A percentile compares a stretch with the other conserved stretches of the same genome.
phyloP scores from a whole-genome alignment of 1,139 yeast genomes.

The Entelexis sorbosivorans region DNA sequence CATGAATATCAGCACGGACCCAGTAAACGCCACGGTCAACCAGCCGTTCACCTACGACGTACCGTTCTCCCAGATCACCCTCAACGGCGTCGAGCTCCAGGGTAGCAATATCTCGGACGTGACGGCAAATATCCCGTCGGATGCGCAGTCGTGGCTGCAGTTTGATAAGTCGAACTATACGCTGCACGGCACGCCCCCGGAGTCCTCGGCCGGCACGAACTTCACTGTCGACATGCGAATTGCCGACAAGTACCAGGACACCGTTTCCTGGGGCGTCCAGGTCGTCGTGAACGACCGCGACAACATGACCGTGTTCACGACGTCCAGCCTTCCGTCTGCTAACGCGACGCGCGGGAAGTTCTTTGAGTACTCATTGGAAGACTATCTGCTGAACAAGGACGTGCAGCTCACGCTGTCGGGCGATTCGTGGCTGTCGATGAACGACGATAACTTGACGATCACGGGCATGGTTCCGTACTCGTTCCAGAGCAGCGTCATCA shows the following conservation, averaged over 20 bases:
- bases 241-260: conserved; percentile 52
- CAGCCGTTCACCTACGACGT: conserved; percentile 44
- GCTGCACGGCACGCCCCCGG: conserved; percentile 44
- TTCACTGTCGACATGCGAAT: conserved; percentile 47
- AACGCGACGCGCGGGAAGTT: conserved; percentile 57
- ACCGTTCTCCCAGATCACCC: conserved; percentile 48
- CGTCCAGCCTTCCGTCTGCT: conserved; percentile 32
- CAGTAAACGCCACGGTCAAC: conserved; percentile 56
- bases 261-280: conserved; percentile 48
- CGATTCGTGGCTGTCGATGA: conserved; percentile 52
- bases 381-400: conserved; percentile 26
- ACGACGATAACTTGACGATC: conserved; percentile 51
- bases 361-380: conserved; percentile 41
- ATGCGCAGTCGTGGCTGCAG: conserved; percentile 51
- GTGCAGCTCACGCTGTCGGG: conserved; percentile 38
- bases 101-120: conserved; percentile 39
- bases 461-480: conserved; percentile 55
- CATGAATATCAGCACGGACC: conserved; percentile 39
- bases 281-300: conserved; percentile 32
- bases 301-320: conserved; percentile 24
- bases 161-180: conserved; percentile 35
- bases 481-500: conserved; percentile 42
- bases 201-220: conserved; percentile 32
- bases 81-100: conserved; percentile 46
- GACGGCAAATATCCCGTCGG: conserved; percentile 36